These are phyloP conservation scores for Sphaerosporella brunnea DNA, from an alignment of 495 filamentous ascomycete genomes.

Conservation along the genomic window DNA sequence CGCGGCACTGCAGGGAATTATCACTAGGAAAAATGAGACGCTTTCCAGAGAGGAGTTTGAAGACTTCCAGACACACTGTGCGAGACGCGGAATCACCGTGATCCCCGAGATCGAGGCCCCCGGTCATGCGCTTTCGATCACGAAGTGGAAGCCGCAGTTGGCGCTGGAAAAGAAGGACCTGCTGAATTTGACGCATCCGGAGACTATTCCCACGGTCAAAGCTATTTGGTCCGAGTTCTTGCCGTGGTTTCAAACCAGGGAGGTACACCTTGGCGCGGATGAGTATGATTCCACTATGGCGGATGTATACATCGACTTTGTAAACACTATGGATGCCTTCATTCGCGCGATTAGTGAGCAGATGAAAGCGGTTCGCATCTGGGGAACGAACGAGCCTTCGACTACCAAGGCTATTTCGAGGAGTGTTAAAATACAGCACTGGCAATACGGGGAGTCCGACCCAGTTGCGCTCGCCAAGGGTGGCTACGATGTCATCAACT, in stretches of 20 bases:
- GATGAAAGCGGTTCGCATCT: conserved; percentile 35
- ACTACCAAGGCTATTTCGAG: conserved; percentile 26
- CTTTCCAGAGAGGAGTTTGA: conserved; percentile 30
- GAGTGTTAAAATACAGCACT: conserved; percentile 37
- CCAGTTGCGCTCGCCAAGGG: conserved; percentile 29
- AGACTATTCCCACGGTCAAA: conserved; percentile 36
- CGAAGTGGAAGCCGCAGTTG: conserved; percentile 40
- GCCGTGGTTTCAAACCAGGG: conserved; percentile 39
- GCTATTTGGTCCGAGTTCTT: conserved; percentile 39
- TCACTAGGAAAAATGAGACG: conserved; percentile 35
- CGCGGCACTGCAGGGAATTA: conserved; percentile 28
- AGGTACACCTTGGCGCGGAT: conserved; percentile 41
- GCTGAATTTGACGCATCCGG: conserved; percentile 38
- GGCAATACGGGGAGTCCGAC: conserved; percentile 41
- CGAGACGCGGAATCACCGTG: conserved; percentile 34
- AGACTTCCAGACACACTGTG: conserved; percentile 36
- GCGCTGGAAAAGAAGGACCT: conserved; percentile 35
- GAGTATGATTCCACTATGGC: conserved; percentile 36
- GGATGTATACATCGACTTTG: conserved; percentile 37
- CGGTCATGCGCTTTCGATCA: conserved; percentile 36
- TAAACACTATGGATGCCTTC: conserved; percentile 36
- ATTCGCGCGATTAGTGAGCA: conserved; percentile 25
- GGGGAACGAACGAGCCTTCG: conserved; percentile 37
- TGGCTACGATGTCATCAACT: conserved; percentile 36
- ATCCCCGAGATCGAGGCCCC: conserved; percentile 41